These are phyloP conservation scores for Candida corydali DNA, from an alignment of 805 yeast genomes.

Conservation along the genomic window DNA sequence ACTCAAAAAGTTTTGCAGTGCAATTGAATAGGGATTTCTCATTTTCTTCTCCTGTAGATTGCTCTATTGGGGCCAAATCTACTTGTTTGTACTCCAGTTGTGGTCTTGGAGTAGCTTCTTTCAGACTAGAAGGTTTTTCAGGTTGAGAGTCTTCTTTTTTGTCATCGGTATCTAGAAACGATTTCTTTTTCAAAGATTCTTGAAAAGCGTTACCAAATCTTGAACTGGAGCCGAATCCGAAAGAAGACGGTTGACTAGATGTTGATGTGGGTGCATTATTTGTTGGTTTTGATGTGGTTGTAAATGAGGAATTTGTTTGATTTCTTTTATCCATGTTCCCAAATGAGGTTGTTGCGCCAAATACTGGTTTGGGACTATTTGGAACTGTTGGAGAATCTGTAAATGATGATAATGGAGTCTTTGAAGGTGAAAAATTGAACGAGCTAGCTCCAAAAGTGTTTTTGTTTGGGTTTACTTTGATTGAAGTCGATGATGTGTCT, in stretches of 20 bases:
- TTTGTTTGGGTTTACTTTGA: not conserved
- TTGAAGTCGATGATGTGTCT: not conserved
- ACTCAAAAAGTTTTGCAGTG: constrained; percentile 73
- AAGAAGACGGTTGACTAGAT: constrained; percentile 3
- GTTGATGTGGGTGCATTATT: not conserved
- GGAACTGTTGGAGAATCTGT: constrained; percentile 8
- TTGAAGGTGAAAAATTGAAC: constrained; percentile 13
- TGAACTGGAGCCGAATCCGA: constrained; percentile 42
- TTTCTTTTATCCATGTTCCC: constrained; percentile 23
- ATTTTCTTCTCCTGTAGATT: constrained; percentile 85
- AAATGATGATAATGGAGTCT: constrained; percentile 15
- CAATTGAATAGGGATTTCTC: constrained; percentile 67
- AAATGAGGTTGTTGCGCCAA: constrained; percentile 41
- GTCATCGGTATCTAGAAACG: constrained; percentile 47
- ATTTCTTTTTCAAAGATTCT: constrained; percentile 46
- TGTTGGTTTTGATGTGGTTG: not conserved
- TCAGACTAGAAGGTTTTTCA: constrained; percentile 12
- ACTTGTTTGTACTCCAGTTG: constrained; percentile 53
- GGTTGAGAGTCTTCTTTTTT: constrained; percentile 12
- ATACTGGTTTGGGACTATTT: constrained; percentile 20
- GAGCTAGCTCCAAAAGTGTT: constrained; percentile 18
- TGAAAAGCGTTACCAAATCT: constrained; percentile 54
- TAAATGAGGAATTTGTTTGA: not conserved
- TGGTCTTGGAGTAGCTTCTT: constrained; percentile 16
- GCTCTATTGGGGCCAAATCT: constrained; percentile 52